Evolutionary conservation across 2,329 filamentous ascomycete genomes (phyloP), one percentile per base, ranked within the genome.

Genomic region (Aspergillus texensis): DNA sequence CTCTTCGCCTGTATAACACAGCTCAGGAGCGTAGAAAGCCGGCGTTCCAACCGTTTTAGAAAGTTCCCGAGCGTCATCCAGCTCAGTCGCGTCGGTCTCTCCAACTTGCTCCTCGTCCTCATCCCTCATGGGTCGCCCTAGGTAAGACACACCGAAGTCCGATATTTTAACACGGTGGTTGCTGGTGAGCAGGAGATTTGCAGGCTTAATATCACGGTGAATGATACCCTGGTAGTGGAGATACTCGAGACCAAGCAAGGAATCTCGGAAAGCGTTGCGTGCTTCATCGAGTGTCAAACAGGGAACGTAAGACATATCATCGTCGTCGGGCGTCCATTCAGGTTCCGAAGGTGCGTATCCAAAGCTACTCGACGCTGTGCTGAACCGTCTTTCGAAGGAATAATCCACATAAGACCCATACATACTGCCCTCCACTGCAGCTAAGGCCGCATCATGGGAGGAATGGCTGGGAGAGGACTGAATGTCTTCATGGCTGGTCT

Each of bases 21-120:
- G 85, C 77, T 99, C 95, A 4, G 95, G 95, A 1, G 95, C 95
- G 74, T 97, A 99, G 79, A 99, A 99, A 1, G 94, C 95, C 6
- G 95, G 95, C 0, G 95, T 99, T 58, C 95, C 95, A 6, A 98
- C 95, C 1, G 95, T 98, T 83, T 98, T 98, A 64, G 95, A 94
- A n/a, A 99, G 83, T 76, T 98, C 95, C 64, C 96, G 88, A 66
- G 96, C 94, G 75, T 97, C 93, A 70, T 97, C 94, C 63, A 96
- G 88, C 72, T 96, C 92, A 46, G 88, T 89, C 12, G 92, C 91
- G 76, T 97, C 94, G 0, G 90, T 92, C 74, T 96, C 92, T 4
- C 90, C 90, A 82, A 89, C 78, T 62, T 93, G 90, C 63, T 92
- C 90, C 43, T 88, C 86, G 71, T 96, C 92, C 59, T 91, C 91